phyloP scores from a whole-genome alignment of 345 rosid species.

The Carallia pectinifolia region DNA sequence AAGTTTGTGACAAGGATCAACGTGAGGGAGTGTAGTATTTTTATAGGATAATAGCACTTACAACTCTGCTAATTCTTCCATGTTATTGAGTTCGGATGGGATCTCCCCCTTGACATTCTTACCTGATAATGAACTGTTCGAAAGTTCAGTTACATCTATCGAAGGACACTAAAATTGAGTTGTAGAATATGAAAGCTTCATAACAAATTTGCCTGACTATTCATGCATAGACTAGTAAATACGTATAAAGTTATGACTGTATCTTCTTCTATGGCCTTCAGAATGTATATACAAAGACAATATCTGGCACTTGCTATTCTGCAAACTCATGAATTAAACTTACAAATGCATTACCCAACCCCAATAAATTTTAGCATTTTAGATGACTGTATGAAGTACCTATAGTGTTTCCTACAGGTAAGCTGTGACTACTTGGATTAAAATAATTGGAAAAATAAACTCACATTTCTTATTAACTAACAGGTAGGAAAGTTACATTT shows the following conservation, averaged over 20 bases:
- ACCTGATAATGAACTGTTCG: conserved; percentile 66
- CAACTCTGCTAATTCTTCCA: conserved; percentile 78
- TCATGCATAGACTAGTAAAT: not conserved
- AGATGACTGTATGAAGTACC: too few relatives aligned
- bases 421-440: not conserved
- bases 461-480: conserved; percentile 1
- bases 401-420: too few relatives aligned
- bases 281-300: not conserved
- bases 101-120: conserved; percentile 63
- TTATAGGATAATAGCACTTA: conserved; percentile 37
- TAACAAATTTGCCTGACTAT: not conserved
- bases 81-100: conserved; percentile 54
- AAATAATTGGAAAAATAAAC: conserved; percentile 8
- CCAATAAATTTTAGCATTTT: too few relatives aligned
- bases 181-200: not conserved
- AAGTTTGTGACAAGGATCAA: not conserved
- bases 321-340: not conserved
- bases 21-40: not conserved
- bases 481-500: conserved; percentile 55
- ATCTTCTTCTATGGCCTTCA: not conserved
- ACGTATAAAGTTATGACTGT: not conserved
- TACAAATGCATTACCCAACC: too few relatives aligned
- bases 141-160: conserved; percentile 10
- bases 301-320: too few relatives aligned
- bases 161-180: not conserved